phyloP scores from a whole-genome alignment of 768 basidiomycete genomes.

The Butyriboletus loyo region DNA sequence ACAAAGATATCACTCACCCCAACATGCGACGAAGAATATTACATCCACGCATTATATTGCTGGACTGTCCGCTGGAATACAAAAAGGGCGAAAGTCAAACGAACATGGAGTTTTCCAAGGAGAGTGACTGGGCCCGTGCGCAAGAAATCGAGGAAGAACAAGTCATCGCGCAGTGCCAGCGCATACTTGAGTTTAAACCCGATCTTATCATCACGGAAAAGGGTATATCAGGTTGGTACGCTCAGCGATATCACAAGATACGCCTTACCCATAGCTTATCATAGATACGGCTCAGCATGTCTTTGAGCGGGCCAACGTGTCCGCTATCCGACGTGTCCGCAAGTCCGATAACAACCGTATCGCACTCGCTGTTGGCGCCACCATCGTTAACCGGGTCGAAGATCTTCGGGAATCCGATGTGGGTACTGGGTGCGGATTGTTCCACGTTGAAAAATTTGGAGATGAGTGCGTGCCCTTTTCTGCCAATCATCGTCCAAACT shows the following conservation, averaged over 20 bases:
- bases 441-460: slow-evolving; percentile 95
- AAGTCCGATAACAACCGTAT: slow-evolving; percentile 99
- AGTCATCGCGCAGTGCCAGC: slow-evolving; percentile 80
- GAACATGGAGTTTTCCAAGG: slow-evolving; percentile 96
- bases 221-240: slow-evolving; percentile 81
- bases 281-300: slow-evolving; percentile 91
- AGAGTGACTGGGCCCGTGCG: slow-evolving; percentile 87
- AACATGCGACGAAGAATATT: slow-evolving; percentile 91
- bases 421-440: slow-evolving; percentile 92
- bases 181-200: slow-evolving; percentile 89
- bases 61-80: slow-evolving; percentile 97
- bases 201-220: slow-evolving; percentile 97
- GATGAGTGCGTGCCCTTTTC: slow-evolving; percentile 61
- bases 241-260: not conserved
- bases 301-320: slow-evolving; percentile 81
- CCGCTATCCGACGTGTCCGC: slow-evolving; percentile 94
- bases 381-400: slow-evolving; percentile 95
- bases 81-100: slow-evolving; percentile 99
- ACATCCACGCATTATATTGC: slow-evolving; percentile 82
- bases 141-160: slow-evolving; percentile 98
- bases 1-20: slow-evolving; percentile 99
- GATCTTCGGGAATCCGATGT: slow-evolving; percentile 91
- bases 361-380: slow-evolving; percentile 91
- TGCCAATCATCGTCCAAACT: not conserved
- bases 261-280: not conserved